Base-by-base conservation (phyloP, 257 asterid species). In the Jaltomata sinuosa region DNA sequence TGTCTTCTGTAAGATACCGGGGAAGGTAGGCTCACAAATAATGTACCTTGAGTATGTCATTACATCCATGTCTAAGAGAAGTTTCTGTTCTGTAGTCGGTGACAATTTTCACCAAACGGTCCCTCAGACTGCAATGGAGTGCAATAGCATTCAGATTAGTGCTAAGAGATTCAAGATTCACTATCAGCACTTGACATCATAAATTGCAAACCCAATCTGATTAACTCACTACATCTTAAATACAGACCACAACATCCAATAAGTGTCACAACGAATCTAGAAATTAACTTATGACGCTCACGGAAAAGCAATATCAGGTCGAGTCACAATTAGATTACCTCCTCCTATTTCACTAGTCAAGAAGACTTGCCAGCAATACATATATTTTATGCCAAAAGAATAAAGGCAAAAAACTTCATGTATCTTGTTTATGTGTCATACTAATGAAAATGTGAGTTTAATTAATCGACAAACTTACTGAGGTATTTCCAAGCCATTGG, bases 11-110 rank as follows among this genome's bases (percentile, higher is more conserved):
- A 45, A 83, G 45, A 82, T 76, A 77, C 45, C 8, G 10, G 29
- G 42, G 62, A 77, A 67, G 12, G 80, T 12, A 38, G 42, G 83
- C 54, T 65, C 52, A 81, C 52, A 49, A 62, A 47, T 54, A 25
- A 64, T 34, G 68, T 90, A 97, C 99, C 97, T 97, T 95, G 80
- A 97, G 95, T 80, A 97, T 97, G 84, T 91, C 93, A 85, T 97
- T 97, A 90, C 99, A 97, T 32, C 98, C 97, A 86, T 92, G 97
- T 86, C 99, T 89, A 32, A 95, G 97, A 87, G 99, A 97, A 69
- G 98, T 95, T 91, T 97, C 99, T 21, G 99, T 97, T 84, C 99
- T 87, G 87, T 97, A 97, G 90, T 97, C 99, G 0, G 98, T 97
- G 88, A 97, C 88, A 89, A 95, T 95, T 90, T 97, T 97, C 78